Conservation (phyloP, 176 grass and related monocot genomes). For the Phoenix roebelenii region DNA sequence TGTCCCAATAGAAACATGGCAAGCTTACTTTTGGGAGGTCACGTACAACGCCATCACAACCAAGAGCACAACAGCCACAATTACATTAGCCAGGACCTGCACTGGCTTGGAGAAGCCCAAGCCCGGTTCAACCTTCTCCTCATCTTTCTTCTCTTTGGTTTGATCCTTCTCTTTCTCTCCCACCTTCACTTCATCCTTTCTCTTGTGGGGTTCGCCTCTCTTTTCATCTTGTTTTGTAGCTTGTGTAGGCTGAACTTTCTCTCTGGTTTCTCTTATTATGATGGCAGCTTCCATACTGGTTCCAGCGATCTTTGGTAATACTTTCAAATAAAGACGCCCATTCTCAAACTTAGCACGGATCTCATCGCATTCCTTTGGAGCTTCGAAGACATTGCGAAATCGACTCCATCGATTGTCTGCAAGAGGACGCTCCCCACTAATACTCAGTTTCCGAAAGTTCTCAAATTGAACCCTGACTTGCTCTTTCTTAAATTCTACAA, state of each 20-base stretch:
- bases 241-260: background rate
- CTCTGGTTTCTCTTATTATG: no score
- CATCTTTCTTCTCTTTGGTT: background rate
- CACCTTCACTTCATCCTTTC: background rate
- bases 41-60: background rate
- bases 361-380: constrained; percentile 37
- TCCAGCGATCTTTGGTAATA: constrained; percentile 28
- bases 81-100: background rate
- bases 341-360: constrained; percentile 52
- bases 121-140: background rate
- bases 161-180: background rate
- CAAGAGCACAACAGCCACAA: background rate
- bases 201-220: background rate
- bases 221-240: background rate
- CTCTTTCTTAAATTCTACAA: constrained; percentile 64
- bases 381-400: constrained; percentile 40
- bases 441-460: constrained; percentile 32
- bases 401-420: constrained; percentile 39
- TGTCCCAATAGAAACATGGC: no score
- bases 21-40: background rate
- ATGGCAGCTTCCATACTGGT: no score
- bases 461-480: constrained; percentile 45
- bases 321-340: constrained; percentile 27
- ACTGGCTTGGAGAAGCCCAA: background rate
- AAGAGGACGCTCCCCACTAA: constrained; percentile 46